Evolutionary conservation across 176 grass and related monocot genomes (phyloP).

Genomic region (Puccinellia tenuiflora): DNA sequence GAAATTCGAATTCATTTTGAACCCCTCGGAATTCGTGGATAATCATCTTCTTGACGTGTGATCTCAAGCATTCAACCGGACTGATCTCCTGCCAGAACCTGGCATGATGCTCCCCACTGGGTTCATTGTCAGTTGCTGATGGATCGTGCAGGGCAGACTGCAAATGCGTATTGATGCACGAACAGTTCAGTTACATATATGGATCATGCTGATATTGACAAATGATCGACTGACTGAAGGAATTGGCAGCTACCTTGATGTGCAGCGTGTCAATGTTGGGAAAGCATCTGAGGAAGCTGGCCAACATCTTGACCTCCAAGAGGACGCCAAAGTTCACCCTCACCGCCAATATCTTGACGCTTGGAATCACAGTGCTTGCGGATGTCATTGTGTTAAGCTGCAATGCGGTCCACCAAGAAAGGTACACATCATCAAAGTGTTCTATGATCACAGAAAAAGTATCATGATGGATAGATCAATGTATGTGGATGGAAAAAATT

Average conservation of each 20-base stretch:
- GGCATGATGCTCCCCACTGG: neutral
- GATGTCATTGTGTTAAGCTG: neutral
- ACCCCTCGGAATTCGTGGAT: neutral
- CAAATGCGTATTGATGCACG: neutral
- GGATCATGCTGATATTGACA: neutral
- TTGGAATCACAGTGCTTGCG: neutral
- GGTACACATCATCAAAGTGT: neutral
- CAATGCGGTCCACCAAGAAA: neutral
- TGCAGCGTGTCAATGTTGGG: conserved; percentile 19
- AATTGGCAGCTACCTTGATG: neutral
- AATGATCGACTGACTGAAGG: neutral
- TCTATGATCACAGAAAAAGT: neutral
- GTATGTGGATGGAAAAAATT: neutral
- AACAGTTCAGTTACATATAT: neutral
- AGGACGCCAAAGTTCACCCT: neutral
- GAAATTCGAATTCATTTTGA: neutral
- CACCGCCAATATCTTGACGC: neutral
- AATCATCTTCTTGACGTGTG: conserved; percentile 12
- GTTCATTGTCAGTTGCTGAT: neutral
- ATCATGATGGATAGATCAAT: neutral
- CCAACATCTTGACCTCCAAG: neutral
- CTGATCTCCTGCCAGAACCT: neutral
- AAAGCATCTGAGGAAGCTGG: conserved; percentile 23
- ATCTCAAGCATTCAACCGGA: neutral
- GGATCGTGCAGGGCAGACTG: neutral